Evolutionary conservation across 805 yeast genomes (phyloP).

Genomic region (Wickerhamomyces chaumierensis): DNA sequence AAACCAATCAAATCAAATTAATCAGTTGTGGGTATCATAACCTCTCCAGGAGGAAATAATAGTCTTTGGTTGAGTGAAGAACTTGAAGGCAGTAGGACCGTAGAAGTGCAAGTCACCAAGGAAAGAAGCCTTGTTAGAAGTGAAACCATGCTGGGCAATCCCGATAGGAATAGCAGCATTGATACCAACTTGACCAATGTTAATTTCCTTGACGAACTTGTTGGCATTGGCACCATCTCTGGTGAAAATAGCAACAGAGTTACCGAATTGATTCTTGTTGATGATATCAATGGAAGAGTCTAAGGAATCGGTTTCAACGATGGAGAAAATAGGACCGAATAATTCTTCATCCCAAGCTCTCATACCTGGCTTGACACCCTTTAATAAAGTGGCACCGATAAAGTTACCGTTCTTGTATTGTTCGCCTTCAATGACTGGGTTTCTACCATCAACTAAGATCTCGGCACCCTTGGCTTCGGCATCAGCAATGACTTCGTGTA

Average conservation of each 20-base stretch:
- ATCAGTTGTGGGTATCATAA: not conserved
- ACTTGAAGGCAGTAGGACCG: slow-evolving; percentile 63
- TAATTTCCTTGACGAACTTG: slow-evolving; percentile 53
- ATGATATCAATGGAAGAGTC: slow-evolving; percentile 59
- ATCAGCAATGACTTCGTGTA: slow-evolving; percentile 45
- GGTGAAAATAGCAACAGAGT: slow-evolving; percentile 65
- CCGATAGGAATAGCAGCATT: slow-evolving; percentile 78
- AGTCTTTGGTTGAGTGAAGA: slow-evolving; percentile 70
- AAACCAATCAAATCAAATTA: too few relatives aligned
- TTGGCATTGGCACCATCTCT: slow-evolving; percentile 58
- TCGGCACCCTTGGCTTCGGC: slow-evolving; percentile 53
- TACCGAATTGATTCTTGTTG: slow-evolving; percentile 51
- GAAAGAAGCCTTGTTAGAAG: slow-evolving; percentile 70
- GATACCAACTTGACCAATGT: slow-evolving; percentile 69
- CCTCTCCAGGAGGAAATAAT: slow-evolving; percentile 55
- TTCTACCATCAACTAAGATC: slow-evolving; percentile 54
- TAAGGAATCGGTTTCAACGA: slow-evolving; percentile 49
- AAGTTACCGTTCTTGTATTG: slow-evolving; percentile 54
- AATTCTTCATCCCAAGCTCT: slow-evolving; percentile 64
- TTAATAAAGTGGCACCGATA: slow-evolving; percentile 59
- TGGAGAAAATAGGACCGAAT: slow-evolving; percentile 65
- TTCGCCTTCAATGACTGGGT: slow-evolving; percentile 13
- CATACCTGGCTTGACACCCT: slow-evolving; percentile 56
- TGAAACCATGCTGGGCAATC: slow-evolving; percentile 71
- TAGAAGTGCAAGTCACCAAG: slow-evolving; percentile 74